phyloP scores from a whole-genome alignment of 805 yeast species.

The Lachancea thermotolerans region DNA sequence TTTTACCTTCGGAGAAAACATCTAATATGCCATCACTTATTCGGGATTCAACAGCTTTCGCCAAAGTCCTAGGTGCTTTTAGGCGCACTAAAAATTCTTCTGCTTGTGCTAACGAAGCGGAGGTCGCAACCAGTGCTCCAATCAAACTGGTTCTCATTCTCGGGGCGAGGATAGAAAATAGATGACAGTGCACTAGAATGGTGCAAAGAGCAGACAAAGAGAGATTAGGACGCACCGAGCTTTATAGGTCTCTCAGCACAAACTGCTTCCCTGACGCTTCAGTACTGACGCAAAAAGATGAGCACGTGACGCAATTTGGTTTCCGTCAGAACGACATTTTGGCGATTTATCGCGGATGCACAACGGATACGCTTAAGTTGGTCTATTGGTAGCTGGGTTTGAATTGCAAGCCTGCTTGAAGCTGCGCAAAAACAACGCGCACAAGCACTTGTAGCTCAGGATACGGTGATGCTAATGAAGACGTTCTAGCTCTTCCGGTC shows the following conservation, averaged over 20 bases:
- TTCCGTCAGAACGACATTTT: too few species aligned
- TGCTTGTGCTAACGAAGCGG: slow-evolving; percentile 7
- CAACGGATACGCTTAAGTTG: too few species aligned
- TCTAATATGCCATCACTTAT: slow-evolving; percentile 26
- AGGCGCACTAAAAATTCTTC: slow-evolving; percentile 45
- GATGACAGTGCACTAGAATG: background rate
- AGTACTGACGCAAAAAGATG: too few species aligned
- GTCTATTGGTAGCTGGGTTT: too few species aligned
- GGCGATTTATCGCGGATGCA: too few species aligned
- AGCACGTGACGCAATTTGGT: too few species aligned
- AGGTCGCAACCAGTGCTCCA: slow-evolving; percentile 1
- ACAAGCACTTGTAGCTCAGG: background rate
- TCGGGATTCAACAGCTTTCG: slow-evolving; percentile 42
- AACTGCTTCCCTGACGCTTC: too few species aligned
- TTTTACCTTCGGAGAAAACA: slow-evolving; percentile 40
- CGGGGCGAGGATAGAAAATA: background rate
- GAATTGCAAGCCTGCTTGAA: too few species aligned
- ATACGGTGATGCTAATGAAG: background rate
- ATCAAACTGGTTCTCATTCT: slow-evolving; percentile 1
- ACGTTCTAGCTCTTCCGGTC: background rate
- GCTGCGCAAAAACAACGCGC: too few species aligned
- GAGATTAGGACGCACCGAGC: too few species aligned
- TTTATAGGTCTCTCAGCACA: too few species aligned
- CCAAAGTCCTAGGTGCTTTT: slow-evolving; percentile 43
- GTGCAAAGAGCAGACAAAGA: background rate